Percentiles rank a stretch among this genome's conserved stretches.
phyloP scores from a whole-genome alignment of 768 basidiomycete genomes.

The Russula griseocarnosa region DNA sequence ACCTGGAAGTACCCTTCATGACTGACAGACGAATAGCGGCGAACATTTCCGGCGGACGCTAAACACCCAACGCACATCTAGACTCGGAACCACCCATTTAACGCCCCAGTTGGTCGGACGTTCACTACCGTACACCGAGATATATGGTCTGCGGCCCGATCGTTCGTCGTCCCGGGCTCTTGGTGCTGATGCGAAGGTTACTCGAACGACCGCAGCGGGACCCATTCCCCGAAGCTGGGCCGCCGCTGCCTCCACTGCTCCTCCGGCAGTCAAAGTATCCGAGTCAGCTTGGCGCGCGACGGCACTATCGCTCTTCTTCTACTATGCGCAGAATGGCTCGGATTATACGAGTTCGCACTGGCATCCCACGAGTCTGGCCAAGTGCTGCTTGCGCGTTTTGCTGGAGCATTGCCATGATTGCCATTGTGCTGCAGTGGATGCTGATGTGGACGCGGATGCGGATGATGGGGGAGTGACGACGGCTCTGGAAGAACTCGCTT shows the following conservation, averaged over 20 bases:
- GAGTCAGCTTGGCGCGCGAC: slow-evolving; percentile 46
- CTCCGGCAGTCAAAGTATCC: slow-evolving; percentile 31
- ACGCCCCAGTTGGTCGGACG: slow-evolving; percentile 1
- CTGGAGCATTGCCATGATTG: too few species aligned
- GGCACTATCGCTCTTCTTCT: slow-evolving; percentile 55
- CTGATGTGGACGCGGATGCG: background rate
- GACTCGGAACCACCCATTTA: background rate
- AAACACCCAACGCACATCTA: slow-evolving; percentile 42
- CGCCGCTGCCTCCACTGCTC: slow-evolving; percentile 34
- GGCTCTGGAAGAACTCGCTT: slow-evolving; percentile 43
- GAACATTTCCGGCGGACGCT: slow-evolving; percentile 66
- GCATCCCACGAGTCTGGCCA: slow-evolving; percentile 48
- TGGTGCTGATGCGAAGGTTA: slow-evolving; percentile 2
- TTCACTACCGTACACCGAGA: slow-evolving; percentile 25
- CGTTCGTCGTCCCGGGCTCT: slow-evolving; percentile 4
- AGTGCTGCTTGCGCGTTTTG: slow-evolving; percentile 55
- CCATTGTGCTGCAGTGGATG: slow-evolving; percentile 39
- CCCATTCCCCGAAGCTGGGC: slow-evolving; percentile 55
- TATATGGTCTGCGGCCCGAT: slow-evolving; percentile 22
- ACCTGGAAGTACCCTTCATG: background rate
- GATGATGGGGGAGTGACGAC: too few species aligned
- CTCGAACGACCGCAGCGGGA: slow-evolving; percentile 26
- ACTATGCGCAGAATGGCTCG: slow-evolving; percentile 39
- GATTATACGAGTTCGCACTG: too few species aligned
- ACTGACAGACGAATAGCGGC: slow-evolving; percentile 43